Percentiles rank a stretch among this genome's conserved stretches.
Conservation (phyloP, 805 yeast genomes). For the Kluyveromyces nonfermentans region DNA sequence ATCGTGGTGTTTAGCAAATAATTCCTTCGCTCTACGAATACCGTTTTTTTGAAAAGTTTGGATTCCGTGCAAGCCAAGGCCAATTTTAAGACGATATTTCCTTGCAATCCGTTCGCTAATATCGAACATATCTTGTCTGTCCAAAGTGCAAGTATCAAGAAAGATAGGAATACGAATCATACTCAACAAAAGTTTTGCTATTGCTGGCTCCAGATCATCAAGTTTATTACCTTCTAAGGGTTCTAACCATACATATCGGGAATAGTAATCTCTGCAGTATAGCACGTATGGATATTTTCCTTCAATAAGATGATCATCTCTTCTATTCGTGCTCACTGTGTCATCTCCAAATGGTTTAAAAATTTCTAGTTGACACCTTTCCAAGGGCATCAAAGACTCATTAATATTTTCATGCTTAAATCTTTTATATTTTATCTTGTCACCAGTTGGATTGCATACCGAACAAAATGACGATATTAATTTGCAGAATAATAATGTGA, state of each 20-base stretch:
- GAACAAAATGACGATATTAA: conserved; percentile 22
- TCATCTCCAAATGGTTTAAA: conserved; percentile 16
- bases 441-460: conserved; percentile 17
- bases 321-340: background rate
- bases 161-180: conserved; percentile 23
- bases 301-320: conserved; percentile 13
- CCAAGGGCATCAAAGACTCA: conserved; percentile 17
- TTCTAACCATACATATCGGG: conserved; percentile 23
- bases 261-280: conserved; percentile 22
- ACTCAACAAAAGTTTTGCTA: conserved; percentile 13
- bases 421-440: conserved; percentile 9
- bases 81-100: conserved; percentile 17
- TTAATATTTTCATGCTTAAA: conserved; percentile 12
- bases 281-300: conserved; percentile 22
- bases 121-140: conserved; percentile 23
- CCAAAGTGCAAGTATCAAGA: conserved; percentile 23
- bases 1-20: conserved; percentile 10
- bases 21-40: conserved; percentile 11
- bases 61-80: conserved; percentile 19
- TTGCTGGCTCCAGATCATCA: conserved; percentile 11
- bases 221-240: conserved; percentile 21
- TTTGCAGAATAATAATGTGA: conserved; percentile 14
- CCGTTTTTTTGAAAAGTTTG: conserved; percentile 15
- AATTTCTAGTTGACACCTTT: conserved; percentile 24
- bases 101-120: conserved; percentile 18